phyloP scores from a whole-genome alignment of 2,329 filamentous ascomycete genomes.

The Ilyonectria mors-panacis region DNA sequence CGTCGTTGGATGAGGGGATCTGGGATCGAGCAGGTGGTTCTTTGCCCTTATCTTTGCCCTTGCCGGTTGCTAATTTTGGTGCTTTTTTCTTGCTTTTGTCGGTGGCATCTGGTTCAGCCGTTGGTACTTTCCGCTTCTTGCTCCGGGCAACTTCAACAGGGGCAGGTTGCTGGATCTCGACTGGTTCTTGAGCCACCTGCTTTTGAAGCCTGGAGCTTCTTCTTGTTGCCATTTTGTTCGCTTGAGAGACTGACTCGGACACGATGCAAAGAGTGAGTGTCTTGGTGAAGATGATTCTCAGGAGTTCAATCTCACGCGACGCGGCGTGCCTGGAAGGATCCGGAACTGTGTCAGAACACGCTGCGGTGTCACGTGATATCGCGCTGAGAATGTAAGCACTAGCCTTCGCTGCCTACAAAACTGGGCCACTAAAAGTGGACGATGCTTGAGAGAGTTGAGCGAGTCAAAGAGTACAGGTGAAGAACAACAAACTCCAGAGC shows the following conservation, averaged over 20 bases:
- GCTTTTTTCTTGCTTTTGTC: neutral
- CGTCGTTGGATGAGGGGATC: neutral
- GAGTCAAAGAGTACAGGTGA: too few relatives aligned
- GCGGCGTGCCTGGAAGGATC: neutral
- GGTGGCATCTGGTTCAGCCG: neutral
- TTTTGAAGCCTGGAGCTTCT: conserved; percentile 34
- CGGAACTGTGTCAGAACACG: neutral
- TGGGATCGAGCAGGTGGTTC: neutral
- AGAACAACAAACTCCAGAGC: too few relatives aligned
- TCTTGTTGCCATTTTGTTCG: conserved; percentile 20
- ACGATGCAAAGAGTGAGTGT: neutral
- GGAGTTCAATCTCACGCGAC: neutral
- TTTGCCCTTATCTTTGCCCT: neutral
- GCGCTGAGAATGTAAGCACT: neutral
- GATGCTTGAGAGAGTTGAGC: neutral
- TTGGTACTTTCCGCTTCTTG: conserved; percentile 25
- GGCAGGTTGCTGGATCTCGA: neutral
- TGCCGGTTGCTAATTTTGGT: neutral
- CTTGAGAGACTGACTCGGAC: neutral
- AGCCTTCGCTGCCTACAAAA: neutral
- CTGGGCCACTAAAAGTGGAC: too few relatives aligned
- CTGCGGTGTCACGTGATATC: neutral
- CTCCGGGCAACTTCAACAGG: neutral
- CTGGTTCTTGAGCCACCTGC: neutral
- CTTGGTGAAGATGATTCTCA: neutral